Conservation (phyloP, 805 yeast species). For the Zygosaccharomyces rouxii region DNA sequence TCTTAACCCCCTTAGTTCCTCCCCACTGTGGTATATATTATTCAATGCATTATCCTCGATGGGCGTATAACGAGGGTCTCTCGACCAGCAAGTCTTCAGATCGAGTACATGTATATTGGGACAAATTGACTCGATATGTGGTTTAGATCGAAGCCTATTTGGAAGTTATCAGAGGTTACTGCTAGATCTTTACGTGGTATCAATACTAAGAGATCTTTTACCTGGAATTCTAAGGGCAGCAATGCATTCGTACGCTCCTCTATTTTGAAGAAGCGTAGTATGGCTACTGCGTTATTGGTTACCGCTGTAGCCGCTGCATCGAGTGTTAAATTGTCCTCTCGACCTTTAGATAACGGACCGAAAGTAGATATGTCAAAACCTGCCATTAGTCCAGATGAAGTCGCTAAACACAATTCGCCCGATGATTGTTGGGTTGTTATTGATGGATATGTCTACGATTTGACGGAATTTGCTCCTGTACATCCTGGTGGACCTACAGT, state of each 20-base stretch:
- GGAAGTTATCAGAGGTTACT: background rate
- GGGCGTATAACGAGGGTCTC: no score
- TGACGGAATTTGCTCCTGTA: constrained; percentile 62
- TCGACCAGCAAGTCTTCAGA: no score
- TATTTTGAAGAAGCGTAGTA: background rate
- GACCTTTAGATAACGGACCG: background rate
- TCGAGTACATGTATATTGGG: no score
- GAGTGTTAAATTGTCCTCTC: background rate
- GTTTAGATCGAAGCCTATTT: background rate
- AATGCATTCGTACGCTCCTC: background rate
- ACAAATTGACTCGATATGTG: background rate
- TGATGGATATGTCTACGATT: constrained; percentile 73
- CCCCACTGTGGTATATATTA: no score
- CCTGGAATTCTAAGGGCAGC: background rate
- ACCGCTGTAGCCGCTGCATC: background rate
- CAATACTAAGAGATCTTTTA: background rate
- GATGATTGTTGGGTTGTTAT: constrained; percentile 82
- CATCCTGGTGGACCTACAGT: constrained; percentile 85
- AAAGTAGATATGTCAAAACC: constrained; percentile 13
- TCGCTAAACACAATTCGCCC: constrained; percentile 62
- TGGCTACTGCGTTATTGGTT: background rate
- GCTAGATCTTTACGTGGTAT: background rate
- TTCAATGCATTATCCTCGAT: no score
- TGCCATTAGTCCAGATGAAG: constrained; percentile 43
- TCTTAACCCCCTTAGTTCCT: no score